Percentiles rank a stretch among this genome's conserved stretches.
These are phyloP conservation scores for Pistacia atlantica DNA, from an alignment of 345 rosid genomes.

Conservation along the genomic window DNA sequence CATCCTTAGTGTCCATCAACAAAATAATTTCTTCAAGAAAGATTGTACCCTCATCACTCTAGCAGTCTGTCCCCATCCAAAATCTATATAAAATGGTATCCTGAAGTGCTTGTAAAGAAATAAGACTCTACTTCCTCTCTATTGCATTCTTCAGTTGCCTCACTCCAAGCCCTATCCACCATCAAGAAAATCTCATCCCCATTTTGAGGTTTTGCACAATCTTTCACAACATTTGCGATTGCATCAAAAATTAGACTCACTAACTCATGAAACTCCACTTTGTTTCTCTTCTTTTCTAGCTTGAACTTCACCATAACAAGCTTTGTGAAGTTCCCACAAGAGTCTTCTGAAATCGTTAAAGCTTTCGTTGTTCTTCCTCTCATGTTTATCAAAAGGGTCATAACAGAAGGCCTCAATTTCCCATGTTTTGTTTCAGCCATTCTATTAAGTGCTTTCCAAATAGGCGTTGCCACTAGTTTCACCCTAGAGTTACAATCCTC, in stretches of 20 bases:
- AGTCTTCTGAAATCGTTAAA: conserved; percentile 6
- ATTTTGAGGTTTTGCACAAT: background rate
- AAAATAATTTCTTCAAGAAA: background rate
- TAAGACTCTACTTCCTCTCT: background rate
- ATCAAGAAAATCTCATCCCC: background rate
- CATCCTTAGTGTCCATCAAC: conserved; percentile 18
- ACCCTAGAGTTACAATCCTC: background rate
- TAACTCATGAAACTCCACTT: background rate
- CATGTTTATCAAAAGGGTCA: conserved; percentile 15
- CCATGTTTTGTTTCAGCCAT: conserved; percentile 13
- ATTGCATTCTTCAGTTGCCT: background rate
- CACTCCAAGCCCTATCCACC: background rate
- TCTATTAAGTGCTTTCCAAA: conserved; percentile 12
- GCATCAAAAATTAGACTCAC: background rate
- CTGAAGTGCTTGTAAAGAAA: conserved; percentile 25
- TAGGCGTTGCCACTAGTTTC: conserved; percentile 4
- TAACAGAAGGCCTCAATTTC: conserved; percentile 11
- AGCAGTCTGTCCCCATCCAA: background rate
- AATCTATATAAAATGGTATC: conserved; percentile 14
- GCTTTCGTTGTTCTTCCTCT: conserved; percentile 2
- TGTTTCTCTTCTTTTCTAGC: background rate
- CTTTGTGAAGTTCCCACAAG: conserved; percentile 13
- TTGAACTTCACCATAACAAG: background rate
- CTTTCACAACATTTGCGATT: background rate
- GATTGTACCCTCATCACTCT: background rate